Conservation (phyloP, 108 stramenopile genomes). For the Nitzschia inconspicua region DNA sequence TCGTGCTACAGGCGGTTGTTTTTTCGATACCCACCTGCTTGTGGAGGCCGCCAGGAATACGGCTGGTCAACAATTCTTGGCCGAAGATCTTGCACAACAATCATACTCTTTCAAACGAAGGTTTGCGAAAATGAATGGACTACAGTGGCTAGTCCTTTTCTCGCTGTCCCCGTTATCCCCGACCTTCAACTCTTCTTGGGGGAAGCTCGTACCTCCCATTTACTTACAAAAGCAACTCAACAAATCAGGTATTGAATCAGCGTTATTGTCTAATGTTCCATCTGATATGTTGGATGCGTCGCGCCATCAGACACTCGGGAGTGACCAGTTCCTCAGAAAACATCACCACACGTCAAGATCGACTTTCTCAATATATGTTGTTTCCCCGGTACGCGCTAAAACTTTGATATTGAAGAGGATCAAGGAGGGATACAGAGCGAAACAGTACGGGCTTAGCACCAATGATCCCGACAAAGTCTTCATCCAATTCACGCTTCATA, state of each 20-base stretch:
- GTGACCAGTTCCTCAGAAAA: neutral
- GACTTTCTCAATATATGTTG: constrained; percentile 59
- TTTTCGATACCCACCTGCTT: constrained; percentile 52
- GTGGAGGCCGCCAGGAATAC: constrained; percentile 30
- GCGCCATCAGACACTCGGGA: neutral
- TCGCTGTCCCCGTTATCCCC: constrained; percentile 65
- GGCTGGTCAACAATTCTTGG: constrained; percentile 33
- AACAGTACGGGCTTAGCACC: constrained; percentile 63
- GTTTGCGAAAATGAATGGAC: constrained; percentile 63
- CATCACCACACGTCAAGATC: constrained; percentile 14
- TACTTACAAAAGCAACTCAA: constrained; percentile 28
- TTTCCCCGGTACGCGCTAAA: constrained; percentile 72
- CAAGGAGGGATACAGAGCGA: constrained; percentile 71
- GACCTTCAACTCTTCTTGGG: constrained; percentile 20
- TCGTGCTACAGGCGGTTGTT: constrained; percentile 62
- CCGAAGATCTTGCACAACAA: constrained; percentile 17
- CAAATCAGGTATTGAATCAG: constrained; percentile 6
- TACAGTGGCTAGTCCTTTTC: constrained; percentile 74
- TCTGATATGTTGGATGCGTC: constrained; percentile 9
- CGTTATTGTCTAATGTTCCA: neutral
- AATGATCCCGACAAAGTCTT: constrained; percentile 69
- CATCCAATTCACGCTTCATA: constrained; percentile 56
- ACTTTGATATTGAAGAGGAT: constrained; percentile 63
- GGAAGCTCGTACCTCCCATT: constrained; percentile 30
- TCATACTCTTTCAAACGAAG: constrained; percentile 41